These are phyloP conservation scores for Pestalotiopsis sp. DNA, from an alignment of 2,329 filamentous ascomycete species.

Conservation along the genomic window DNA sequence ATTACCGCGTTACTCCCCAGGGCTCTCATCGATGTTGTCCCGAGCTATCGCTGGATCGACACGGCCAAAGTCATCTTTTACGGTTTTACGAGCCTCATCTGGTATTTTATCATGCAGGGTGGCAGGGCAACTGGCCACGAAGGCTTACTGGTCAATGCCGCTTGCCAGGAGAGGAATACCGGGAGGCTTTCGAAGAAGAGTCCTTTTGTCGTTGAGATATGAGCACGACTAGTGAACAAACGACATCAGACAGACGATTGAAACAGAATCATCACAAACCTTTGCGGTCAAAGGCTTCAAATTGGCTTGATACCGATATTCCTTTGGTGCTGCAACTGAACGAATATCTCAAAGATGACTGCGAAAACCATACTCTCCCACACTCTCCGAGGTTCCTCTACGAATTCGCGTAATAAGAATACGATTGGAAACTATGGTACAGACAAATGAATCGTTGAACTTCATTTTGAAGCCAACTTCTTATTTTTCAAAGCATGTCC, in stretches of 20 bases:
- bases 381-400: background rate
- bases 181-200: conserved; percentile 46
- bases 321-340: background rate
- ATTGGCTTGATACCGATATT: background rate
- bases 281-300: too few species aligned
- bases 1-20: conserved; percentile 32
- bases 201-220: conserved; percentile 33
- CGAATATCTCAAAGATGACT: background rate
- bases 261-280: too few species aligned
- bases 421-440: background rate
- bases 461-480: background rate
- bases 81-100: conserved; percentile 51
- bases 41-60: conserved; percentile 49
- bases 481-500: background rate
- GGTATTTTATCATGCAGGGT: conserved; percentile 61
- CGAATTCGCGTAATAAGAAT: background rate
- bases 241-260: too few species aligned
- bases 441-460: background rate
- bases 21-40: conserved; percentile 48
- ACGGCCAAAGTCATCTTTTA: conserved; percentile 46
- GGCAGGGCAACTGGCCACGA: conserved; percentile 47
- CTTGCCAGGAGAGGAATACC: conserved; percentile 57
- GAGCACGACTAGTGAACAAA: background rate
- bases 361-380: background rate
- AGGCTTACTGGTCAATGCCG: conserved; percentile 58